Evolutionary conservation across 139 green algal species (phyloP), one percentile per base, ranked within the genome.

Genomic region (Volvox africanus): DNA sequence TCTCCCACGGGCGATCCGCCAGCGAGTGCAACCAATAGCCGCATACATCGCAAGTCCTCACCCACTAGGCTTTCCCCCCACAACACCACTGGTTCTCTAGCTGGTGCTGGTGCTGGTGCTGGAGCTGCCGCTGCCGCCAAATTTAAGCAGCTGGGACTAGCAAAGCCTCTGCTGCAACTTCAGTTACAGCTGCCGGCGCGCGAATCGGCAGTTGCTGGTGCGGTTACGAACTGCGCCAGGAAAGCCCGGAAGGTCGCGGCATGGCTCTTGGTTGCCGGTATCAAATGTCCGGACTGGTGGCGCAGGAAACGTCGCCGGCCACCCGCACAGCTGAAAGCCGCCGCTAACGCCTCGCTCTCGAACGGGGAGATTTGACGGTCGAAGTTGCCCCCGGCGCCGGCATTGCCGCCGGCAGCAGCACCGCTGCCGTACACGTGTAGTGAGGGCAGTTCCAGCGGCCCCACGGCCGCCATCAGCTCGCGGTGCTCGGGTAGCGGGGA

Each of bases 351-450:
- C 73, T 83, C 73, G 36, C 89, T 92, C 18, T 62, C 32, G 0
- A 5, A 11, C 30, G 22, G 37, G 1, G 30, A 18, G 19, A 89
- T 81, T 81, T 92, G 81, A 26, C 79, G 88, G 79, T 91, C 87
- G 14, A 21, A 50, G n/a, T 18, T 30, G 20, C 2, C 21, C 21
- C 35, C 44, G 28, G 19, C 69, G 28, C 30, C 85, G 32, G 85
- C 71, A 17, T 32, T 30, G 61, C 61, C 61, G 32, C n/a, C 81
- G 22, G 16, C 61, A 55, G n/a, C 86, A 55, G 20, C 78, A 28
- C 21, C 61, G 44, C 90, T 80, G 32, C 93, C 93, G 79, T 92
- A 92, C 28, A 95, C 77, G 84, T 95, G 93, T 61, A 95, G 80
- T 0, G 93, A 95, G 19, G 91, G 88, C 32, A 95, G 61, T 2